A percentile compares a stretch with the other conserved stretches of the same genome.
Evolutionary conservation across 2,329 filamentous ascomycete species (phyloP).

Genomic region (Fusarium verticillioides): DNA sequence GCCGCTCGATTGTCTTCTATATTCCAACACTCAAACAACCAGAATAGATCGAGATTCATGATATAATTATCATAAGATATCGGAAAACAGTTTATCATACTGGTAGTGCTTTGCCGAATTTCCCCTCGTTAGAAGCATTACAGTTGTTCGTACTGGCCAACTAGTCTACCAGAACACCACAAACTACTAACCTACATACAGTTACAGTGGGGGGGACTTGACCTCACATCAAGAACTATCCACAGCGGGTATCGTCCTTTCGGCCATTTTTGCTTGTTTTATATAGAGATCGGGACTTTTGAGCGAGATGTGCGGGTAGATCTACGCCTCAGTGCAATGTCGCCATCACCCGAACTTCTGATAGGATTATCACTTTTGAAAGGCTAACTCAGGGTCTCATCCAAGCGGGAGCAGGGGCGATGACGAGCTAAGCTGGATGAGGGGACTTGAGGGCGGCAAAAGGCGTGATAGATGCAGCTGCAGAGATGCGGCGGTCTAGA

Average conservation of each 20-base stretch:
- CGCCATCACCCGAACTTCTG: constrained; percentile 12
- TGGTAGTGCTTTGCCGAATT: not conserved
- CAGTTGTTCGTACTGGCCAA: not conserved
- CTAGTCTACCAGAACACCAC: not conserved
- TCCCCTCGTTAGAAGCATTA: not conserved
- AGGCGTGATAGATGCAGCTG: constrained; percentile 16
- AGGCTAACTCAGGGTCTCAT: constrained; percentile 15
- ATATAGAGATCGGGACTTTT: constrained; percentile 6
- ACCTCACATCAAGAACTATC: not conserved
- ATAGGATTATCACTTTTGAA: constrained; percentile 18
- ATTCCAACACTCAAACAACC: not conserved
- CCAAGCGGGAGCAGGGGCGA: constrained; percentile 25
- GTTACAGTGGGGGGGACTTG: not conserved
- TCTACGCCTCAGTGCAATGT: constrained; percentile 28
- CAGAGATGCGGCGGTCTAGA: not conserved
- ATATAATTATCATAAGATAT: not conserved
- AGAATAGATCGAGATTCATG: not conserved
- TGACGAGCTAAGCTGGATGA: constrained; percentile 26
- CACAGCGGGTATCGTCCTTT: not conserved
- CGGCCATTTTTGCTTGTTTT: constrained; percentile 6
- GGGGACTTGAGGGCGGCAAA: constrained; percentile 1
- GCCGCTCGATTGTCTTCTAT: not conserved
- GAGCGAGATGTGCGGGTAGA: constrained; percentile 15
- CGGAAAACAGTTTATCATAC: too few species aligned
- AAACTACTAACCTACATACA: not conserved